Evolutionary conservation across 1,139 yeast genomes (phyloP).

Genomic region (Yamadazyma pseudoaaseri): DNA sequence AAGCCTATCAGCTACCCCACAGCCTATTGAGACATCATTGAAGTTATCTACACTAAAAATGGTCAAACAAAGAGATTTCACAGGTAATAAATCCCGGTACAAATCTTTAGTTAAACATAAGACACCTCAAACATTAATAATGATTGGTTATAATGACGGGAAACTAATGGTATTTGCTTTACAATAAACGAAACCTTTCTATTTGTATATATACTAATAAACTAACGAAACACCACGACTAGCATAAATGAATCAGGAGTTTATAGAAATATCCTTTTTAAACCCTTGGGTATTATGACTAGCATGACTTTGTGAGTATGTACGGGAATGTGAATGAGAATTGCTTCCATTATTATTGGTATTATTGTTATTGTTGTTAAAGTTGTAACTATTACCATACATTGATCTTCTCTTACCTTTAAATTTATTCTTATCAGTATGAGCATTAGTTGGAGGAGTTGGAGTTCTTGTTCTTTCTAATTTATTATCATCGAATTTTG

Average conservation of each 20-base stretch:
- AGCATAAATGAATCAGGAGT: constrained; percentile 5
- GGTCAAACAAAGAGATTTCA: constrained; percentile 3
- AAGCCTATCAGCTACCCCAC: constrained; percentile 11
- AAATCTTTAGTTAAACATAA: constrained; percentile 16
- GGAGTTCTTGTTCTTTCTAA: constrained; percentile 21
- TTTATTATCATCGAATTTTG: constrained; percentile 12
- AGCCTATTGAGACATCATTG: constrained; percentile 10
- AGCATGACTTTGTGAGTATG: constrained; percentile 3
- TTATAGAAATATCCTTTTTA: constrained; percentile 10
- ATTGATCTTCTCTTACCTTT: constrained; percentile 17
- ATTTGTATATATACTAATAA: not conserved
- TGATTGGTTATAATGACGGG: constrained; percentile 43
- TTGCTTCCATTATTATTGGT: constrained; percentile 12
- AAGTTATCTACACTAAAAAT: constrained; percentile 18
- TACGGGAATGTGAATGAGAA: constrained; percentile 11
- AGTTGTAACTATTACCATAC: constrained; percentile 16
- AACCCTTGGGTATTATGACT: constrained; percentile 5
- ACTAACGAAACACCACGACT: constrained; percentile 1
- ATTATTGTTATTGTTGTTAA: constrained; percentile 7
- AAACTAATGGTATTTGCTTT: constrained; percentile 14
- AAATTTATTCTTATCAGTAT: constrained; percentile 13
- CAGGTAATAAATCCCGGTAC: constrained; percentile 9
- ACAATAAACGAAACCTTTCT: constrained; percentile 1
- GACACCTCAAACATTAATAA: constrained; percentile 17
- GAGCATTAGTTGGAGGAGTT: constrained; percentile 23